Evolutionary conservation across 2,329 filamentous ascomycete species (phyloP).

Genomic region (Paecilomyces variotii): DNA sequence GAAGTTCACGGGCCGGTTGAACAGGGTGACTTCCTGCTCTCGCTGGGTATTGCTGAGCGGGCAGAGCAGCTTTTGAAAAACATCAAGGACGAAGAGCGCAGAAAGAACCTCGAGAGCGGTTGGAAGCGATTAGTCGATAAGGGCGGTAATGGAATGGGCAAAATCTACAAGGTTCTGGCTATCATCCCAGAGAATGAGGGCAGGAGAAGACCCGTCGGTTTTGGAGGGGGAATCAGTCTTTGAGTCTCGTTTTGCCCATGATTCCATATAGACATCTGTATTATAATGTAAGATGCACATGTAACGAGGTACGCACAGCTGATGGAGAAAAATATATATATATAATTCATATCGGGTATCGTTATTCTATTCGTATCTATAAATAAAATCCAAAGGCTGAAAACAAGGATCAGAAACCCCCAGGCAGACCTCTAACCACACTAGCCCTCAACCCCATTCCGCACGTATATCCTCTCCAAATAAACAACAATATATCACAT

Average conservation of each 20-base stretch:
- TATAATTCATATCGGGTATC: conserved; percentile 4
- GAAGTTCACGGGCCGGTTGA: conserved; percentile 90
- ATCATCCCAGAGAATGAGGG: conserved; percentile 76
- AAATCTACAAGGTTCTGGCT: conserved; percentile 85
- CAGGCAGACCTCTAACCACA: not conserved
- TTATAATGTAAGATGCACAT: not conserved
- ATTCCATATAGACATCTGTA: conserved; percentile 8
- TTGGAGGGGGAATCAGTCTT: conserved; percentile 59
- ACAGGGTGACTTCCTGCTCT: conserved; percentile 69
- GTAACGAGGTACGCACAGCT: conserved; percentile 3
- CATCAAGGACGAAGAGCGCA: conserved; percentile 43
- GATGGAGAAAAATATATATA: not conserved
- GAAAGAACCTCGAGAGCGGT: conserved; percentile 58
- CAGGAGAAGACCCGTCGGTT: conserved; percentile 73
- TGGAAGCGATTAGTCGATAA: conserved; percentile 80
- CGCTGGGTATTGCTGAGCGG: conserved; percentile 76
- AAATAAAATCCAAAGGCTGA: not conserved
- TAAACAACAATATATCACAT: too few species aligned
- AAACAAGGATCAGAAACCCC: not conserved
- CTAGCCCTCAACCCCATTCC: not conserved
- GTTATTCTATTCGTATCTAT: not conserved
- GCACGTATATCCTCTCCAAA: too few species aligned
- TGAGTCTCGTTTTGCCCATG: conserved; percentile 1
- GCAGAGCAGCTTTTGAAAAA: conserved; percentile 57
- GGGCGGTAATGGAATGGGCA: conserved; percentile 81